Percentiles rank a stretch among this genome's conserved stretches.
Conservation (phyloP, 2,329 filamentous ascomycete species). For the Colletotrichum sp. region DNA sequence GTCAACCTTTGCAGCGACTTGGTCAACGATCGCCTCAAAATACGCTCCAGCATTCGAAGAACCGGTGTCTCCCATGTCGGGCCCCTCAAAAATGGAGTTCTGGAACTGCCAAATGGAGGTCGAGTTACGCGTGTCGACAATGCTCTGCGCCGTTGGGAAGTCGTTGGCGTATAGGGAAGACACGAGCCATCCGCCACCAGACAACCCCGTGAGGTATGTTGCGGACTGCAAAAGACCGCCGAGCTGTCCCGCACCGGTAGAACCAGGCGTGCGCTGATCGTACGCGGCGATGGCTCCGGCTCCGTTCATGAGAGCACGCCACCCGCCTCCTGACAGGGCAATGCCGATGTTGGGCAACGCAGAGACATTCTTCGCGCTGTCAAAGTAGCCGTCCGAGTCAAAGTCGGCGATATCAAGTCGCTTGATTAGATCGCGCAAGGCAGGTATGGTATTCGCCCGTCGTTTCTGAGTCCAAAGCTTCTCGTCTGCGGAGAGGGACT, state of each 20-base stretch:
- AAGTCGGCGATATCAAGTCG: conserved; percentile 77
- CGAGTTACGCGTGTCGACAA: conserved; percentile 52
- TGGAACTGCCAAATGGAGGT: conserved; percentile 45
- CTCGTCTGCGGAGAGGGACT: conserved; percentile 70
- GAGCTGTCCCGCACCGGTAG: conserved; percentile 68
- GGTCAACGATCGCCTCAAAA: conserved; percentile 38
- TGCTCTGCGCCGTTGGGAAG: conserved; percentile 66
- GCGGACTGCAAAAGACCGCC: conserved; percentile 81
- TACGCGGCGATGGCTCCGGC: conserved; percentile 82
- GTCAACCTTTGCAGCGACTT: conserved; percentile 37
- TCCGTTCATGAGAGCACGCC: conserved; percentile 82
- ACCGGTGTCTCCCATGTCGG: conserved; percentile 36
- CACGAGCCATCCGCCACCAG: conserved; percentile 84
- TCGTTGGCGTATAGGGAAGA: conserved; percentile 85
- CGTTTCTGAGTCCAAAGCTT: conserved; percentile 74
- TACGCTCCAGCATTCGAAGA: conserved; percentile 34
- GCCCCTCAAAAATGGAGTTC: conserved; percentile 44
- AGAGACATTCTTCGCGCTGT: conserved; percentile 63
- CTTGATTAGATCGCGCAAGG: conserved; percentile 76
- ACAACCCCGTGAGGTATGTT: conserved; percentile 82
- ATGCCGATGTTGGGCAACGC: conserved; percentile 68
- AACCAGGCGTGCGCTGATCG: conserved; percentile 71
- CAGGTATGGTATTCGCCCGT: conserved; percentile 73
- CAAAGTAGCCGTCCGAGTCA: conserved; percentile 75
- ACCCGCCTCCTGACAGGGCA: conserved; percentile 83